Evolutionary conservation across 140 eudicot species (phyloP), one percentile per base, ranked within the genome.

Genomic region (Ambrosia hybrid): DNA sequence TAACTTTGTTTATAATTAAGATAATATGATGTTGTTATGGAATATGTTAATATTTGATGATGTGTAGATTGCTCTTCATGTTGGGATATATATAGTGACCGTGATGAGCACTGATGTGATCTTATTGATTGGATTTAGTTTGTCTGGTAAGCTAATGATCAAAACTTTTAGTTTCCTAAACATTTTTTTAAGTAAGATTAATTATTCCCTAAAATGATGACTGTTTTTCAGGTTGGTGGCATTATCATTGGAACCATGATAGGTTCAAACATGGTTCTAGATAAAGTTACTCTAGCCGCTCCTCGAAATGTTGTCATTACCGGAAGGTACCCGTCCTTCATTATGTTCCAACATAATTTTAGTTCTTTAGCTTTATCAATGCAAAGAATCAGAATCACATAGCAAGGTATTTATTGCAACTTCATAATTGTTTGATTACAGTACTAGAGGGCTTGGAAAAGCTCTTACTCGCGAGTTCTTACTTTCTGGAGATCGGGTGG

Each of bases 371-470:
- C 26, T 26, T 26, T 26, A 59, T 30, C 68, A 37, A 4, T 69
- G 16, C 62, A 30, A 62, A 36, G 6, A 13, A 62, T 34, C 7
- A 9, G 13, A 9, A 5, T 5, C 49, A 37, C 70, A 64, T 64
- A 12, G 51, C 52, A 64, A 64, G 4, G 34, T 15, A 34, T 37
- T 64, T 64, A 64, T 64, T 14, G 52, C n/a, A 64, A 64, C 8
- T 34, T 62, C 49, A 14, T 60, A 17, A 36, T 9, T 76, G 55
- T 16, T 56, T 76, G 52, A 12, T 49, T 84, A 65, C 87, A 93
- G 98, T 76, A 93, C 98, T 55, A 80, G 98, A 75, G 98, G 98
- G 60, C 87, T 93, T 8, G 98, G 98, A 36, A 93, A 93, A 86
- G 97, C 98, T 72, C 88, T 93, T 65, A 96, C 98, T 61, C 91